Evolutionary conservation across 371 early-diverging fungal species (phyloP), one percentile per base, ranked within the genome.

Genomic region (Apophysomyces ossiformis): DNA sequence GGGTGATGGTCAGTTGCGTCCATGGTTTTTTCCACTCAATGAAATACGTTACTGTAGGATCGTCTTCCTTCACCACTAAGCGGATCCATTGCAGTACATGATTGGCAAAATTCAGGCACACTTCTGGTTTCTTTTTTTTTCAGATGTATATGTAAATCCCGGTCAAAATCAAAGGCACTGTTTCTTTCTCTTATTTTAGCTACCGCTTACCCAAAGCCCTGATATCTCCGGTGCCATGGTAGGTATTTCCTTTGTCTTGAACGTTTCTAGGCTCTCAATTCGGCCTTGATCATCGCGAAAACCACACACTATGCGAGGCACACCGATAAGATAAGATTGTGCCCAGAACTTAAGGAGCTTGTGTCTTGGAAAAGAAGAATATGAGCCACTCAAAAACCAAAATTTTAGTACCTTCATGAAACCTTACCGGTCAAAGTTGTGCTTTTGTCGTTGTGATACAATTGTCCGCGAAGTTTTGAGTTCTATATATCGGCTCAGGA

Each of bases 311-410:
- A 96, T 83, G 3, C 75, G 79, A 0, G 93, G 94, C 5, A 95
- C 87, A 2, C 96, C 98, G 1, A 94, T 90, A 5, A 97, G 76
- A 75, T 92, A 96, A 4, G 95, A 96, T 75, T 97, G 96, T 5
- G 94, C 92, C 93, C 95, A 97, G 61, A 93, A 91, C 67, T 92
- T 92, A 1, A 95, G 65, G 60, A 97, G 79, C 72, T 97, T 97
- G 74, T 81, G 83, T 39, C 93, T 89, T 75, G 9, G 4, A 18
- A 26, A 12, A 13, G 54, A 7, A 26, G 32, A 26, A 26, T 2
- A 26, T 26, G 32, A 26, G 32, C 32, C 32, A 26, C 32, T 2
- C 3, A 26, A 26, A 26, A 0, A 26, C 2, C 32, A 26, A 26
- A 26, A 1, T 3, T 3, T 2, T 26, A 26, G 32, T 26, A 2